Evolutionary conservation across 495 filamentous ascomycete species (phyloP).

Genomic region (Penicillium alfredii): DNA sequence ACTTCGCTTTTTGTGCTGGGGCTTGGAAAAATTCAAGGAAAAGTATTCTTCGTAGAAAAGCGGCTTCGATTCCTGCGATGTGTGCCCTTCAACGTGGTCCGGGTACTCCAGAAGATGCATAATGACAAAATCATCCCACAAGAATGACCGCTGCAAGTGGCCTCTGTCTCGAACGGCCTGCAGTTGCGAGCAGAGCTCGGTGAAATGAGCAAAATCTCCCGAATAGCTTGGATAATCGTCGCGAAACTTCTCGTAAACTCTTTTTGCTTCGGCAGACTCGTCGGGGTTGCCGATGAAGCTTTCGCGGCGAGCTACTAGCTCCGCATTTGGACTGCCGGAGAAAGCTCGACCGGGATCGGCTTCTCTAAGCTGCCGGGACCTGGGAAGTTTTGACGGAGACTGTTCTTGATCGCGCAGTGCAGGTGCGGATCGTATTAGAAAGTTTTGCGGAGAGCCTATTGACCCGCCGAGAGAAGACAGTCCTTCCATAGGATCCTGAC

Average conservation of each 20-base stretch:
- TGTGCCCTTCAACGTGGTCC: constrained; percentile 24
- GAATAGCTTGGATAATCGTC: constrained; percentile 51
- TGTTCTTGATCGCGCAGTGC: constrained; percentile 7
- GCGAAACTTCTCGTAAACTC: constrained; percentile 46
- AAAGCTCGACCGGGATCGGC: neutral
- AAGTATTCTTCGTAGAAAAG: constrained; percentile 35
- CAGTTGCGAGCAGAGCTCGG: constrained; percentile 49
- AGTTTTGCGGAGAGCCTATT: constrained; percentile 1
- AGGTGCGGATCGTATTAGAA: constrained; percentile 13
- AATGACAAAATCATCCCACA: constrained; percentile 68
- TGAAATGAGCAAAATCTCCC: constrained; percentile 50
- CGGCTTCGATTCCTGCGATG: constrained; percentile 11
- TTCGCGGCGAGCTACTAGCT: constrained; percentile 19
- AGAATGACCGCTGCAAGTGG: constrained; percentile 38
- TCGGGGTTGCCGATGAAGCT: constrained; percentile 19
- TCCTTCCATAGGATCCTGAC: constrained; percentile 2
- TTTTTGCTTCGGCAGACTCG: constrained; percentile 19
- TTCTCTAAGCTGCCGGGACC: neutral
- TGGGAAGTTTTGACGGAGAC: constrained; percentile 17
- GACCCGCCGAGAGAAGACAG: constrained; percentile 2
- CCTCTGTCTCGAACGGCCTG: constrained; percentile 37
- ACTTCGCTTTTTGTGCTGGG: constrained; percentile 34
- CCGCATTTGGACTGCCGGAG: constrained; percentile 7
- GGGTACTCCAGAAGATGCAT: constrained; percentile 38
- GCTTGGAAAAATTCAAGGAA: constrained; percentile 15